Conservation (phyloP, 140 eudicot species). For the Stevia rebaudiana region DNA sequence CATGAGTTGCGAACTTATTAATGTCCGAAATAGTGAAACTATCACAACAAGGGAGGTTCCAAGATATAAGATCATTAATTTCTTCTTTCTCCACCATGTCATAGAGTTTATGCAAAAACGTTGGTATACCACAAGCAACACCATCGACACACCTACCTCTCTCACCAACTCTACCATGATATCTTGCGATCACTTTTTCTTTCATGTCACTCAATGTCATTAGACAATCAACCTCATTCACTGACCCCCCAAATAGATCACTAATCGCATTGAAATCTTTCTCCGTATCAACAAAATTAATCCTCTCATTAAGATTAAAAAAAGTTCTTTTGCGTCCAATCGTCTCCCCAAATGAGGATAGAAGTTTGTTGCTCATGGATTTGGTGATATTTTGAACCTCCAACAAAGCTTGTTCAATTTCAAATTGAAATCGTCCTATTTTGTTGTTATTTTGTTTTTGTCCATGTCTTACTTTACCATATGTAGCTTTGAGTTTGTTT, state of each 20-base stretch:
- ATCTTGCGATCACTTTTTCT: background rate
- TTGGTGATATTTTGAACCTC: background rate
- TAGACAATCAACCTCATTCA: background rate
- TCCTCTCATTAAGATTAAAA: background rate
- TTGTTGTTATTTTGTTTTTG: constrained; percentile 2
- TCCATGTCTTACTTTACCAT: background rate
- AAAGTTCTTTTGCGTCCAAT: constrained; percentile 9
- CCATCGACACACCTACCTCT: background rate
- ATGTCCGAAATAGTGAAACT: constrained; percentile 33
- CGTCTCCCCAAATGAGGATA: background rate
- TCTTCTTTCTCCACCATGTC: constrained; percentile 34
- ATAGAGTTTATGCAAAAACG: constrained; percentile 27
- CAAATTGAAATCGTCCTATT: constrained; percentile 2
- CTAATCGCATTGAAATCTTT: background rate
- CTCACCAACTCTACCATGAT: background rate
- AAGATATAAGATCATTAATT: constrained; percentile 25
- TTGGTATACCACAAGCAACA: constrained; percentile 4
- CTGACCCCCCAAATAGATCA: background rate
- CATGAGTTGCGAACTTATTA: constrained; percentile 20
- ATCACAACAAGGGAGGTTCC: constrained; percentile 25
- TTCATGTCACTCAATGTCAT: background rate
- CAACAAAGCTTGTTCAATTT: background rate
- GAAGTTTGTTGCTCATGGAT: background rate
- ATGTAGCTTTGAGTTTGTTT: background rate
- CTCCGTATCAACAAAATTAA: background rate